Evolutionary conservation across 164 flowering plant genomes (phyloP), one percentile per base, ranked within the genome.

Genomic region (Piper longum): DNA sequence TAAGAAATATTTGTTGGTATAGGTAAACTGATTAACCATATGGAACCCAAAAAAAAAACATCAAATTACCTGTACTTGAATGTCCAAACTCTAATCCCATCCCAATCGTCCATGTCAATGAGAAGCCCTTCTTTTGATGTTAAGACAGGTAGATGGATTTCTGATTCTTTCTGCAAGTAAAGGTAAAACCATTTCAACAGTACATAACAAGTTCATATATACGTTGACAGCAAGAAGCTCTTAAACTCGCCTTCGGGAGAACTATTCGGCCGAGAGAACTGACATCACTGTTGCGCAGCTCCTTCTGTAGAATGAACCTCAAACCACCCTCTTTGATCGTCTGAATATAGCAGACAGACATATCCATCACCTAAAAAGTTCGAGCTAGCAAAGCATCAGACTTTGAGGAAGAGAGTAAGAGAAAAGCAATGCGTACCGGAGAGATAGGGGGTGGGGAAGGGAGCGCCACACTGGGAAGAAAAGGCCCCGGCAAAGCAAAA

Each of bases 91-190:
- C 78, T 89, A 54, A 71, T 57, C 19, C 89, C 87, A 72, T 89
- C 89, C 75, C 83, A 72, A 64, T 88, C 98, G 39, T 80, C 75
- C 96, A 91, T 87, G 78, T n/a, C 73, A 48, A 91, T 80, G 2
- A 59, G 42, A 64, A 85, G 76, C 56, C 98, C 98, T 68, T 91
- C 95, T 74, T 85, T 91, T 44, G 72, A 48, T 41, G 76, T 79
- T 0, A 91, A 86, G 12, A 12, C 40, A 7, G 98, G 98, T 36
- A 91, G 86, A 68, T 80, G 74, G n/a, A 78, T 64, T 73, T 89
- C 96, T 0, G 98, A 87, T 41, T 89, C 87, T 80, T 74, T 87
- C 98, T 91, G 52, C 52, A 48, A 9, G 52, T 48, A 48, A 48
- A 48, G 14, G 52, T 48, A 26, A 26, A 26, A 26, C 36, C 52